Conservation (phyloP, 1,139 yeast genomes). For the Saccharomyces hybrid region DNA sequence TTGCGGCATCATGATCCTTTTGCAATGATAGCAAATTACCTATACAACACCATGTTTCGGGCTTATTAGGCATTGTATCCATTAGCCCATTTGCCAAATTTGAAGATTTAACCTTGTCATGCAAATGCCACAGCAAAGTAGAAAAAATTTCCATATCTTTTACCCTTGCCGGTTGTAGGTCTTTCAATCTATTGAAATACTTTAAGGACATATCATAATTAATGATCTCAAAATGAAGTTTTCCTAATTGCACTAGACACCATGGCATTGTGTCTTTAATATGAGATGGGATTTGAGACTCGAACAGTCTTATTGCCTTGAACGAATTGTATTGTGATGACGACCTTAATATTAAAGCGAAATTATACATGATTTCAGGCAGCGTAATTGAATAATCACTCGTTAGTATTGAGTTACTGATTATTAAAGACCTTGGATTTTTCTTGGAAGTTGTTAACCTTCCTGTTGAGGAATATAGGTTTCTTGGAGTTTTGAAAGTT, state of each 20-base stretch:
- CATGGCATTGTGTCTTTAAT: slow-evolving; percentile 59
- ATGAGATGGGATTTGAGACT: slow-evolving; percentile 55
- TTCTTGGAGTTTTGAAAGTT: slow-evolving; percentile 21
- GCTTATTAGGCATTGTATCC: slow-evolving; percentile 54
- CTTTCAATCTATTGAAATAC: slow-evolving; percentile 55
- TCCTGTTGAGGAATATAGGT: slow-evolving; percentile 6
- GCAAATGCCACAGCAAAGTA: slow-evolving; percentile 88
- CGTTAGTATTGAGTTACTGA: slow-evolving; percentile 5
- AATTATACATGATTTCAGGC: slow-evolving; percentile 43
- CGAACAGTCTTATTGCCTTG: slow-evolving; percentile 66
- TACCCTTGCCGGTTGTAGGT: slow-evolving; percentile 67
- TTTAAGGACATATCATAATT: slow-evolving; percentile 71
- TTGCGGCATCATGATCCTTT: slow-evolving; percentile 85
- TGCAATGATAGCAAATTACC: slow-evolving; percentile 84
- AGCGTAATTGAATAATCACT: slow-evolving; percentile 5
- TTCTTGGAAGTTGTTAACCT: slow-evolving; percentile 5
- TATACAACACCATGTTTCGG: slow-evolving; percentile 87
- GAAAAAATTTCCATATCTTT: slow-evolving; percentile 90
- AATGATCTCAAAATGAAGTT: slow-evolving; percentile 79
- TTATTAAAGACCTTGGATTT: slow-evolving; percentile 6
- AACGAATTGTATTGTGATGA: slow-evolving; percentile 68
- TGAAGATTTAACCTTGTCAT: slow-evolving; percentile 72
- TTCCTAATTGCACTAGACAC: slow-evolving; percentile 74
- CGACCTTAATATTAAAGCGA: slow-evolving; percentile 61
- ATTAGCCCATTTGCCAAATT: slow-evolving; percentile 74